Conservation (phyloP, 2,329 filamentous ascomycete genomes). For the Claviceps africana region DNA sequence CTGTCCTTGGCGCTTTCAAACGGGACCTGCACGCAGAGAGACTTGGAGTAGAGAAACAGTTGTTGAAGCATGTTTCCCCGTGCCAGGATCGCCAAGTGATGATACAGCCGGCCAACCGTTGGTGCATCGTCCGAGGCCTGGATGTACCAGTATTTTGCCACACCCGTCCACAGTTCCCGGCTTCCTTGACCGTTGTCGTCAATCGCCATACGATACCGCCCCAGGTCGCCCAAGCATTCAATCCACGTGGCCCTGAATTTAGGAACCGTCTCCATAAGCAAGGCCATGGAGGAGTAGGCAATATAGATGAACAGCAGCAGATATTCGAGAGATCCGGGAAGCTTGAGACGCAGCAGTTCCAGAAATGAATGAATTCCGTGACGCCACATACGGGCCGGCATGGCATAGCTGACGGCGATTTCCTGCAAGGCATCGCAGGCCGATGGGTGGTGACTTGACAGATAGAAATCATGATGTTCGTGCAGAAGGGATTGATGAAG, state of each 20-base stretch:
- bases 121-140: conserved; percentile 68
- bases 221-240: conserved; percentile 78
- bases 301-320: conserved; percentile 87
- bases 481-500: conserved; percentile 69
- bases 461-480: conserved; percentile 75
- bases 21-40: conserved; percentile 51
- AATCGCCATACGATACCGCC: conserved; percentile 76
- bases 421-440: conserved; percentile 53
- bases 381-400: conserved; percentile 90
- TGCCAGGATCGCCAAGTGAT: conserved; percentile 72
- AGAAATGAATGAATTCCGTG: conserved; percentile 81
- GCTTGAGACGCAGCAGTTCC: conserved; percentile 57
- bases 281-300: conserved; percentile 78
- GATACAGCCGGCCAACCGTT: conserved; percentile 64
- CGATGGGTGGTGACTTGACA: conserved; percentile 75
- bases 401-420: conserved; percentile 68
- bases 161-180: conserved; percentile 66
- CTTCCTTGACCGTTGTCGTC: conserved; percentile 68
- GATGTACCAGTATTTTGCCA: conserved; percentile 73
- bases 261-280: conserved; percentile 74
- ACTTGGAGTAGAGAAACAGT: conserved; percentile 58
- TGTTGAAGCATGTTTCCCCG: conserved; percentile 56
- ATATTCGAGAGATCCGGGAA: conserved; percentile 68
- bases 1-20: conserved; percentile 57
- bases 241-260: conserved; percentile 83